phyloP scores from a whole-genome alignment of 2,329 filamentous ascomycete genomes.

The Colletotrichum sp. region DNA sequence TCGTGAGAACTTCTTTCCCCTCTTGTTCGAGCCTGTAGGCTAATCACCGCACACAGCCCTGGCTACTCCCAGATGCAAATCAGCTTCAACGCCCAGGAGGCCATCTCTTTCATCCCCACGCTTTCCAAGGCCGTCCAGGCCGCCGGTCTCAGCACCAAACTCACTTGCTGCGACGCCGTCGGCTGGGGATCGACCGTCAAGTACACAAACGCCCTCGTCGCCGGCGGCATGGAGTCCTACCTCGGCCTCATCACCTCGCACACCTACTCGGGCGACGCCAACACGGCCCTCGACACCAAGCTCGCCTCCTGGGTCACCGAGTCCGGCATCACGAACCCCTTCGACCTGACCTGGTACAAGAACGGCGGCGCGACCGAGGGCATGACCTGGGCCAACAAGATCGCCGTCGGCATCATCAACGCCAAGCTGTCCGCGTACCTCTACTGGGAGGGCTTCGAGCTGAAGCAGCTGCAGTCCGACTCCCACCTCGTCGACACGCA shows the following conservation, averaged over 20 bases:
- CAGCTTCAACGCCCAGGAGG: slow-evolving; percentile 30
- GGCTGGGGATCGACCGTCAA: slow-evolving; percentile 41
- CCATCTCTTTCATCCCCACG: slow-evolving; percentile 19
- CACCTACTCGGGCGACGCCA: slow-evolving; percentile 45
- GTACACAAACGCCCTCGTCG: slow-evolving; percentile 40
- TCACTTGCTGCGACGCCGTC: slow-evolving; percentile 42
- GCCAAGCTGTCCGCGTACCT: slow-evolving; percentile 56
- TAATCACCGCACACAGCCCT: slow-evolving; percentile 23
- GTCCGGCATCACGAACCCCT: slow-evolving; percentile 48
- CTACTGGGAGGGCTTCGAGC: slow-evolving; percentile 56
- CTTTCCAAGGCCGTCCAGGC: slow-evolving; percentile 1
- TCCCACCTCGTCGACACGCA: slow-evolving; percentile 31
- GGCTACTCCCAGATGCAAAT: slow-evolving; percentile 42
- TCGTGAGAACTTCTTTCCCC: neutral
- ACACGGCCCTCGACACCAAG: slow-evolving; percentile 42
- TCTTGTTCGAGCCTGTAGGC: fast-evolving
- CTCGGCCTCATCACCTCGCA: slow-evolving; percentile 42
- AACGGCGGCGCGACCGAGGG: slow-evolving; percentile 54
- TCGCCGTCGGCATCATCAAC: slow-evolving; percentile 53
- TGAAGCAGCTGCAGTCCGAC: slow-evolving; percentile 30
- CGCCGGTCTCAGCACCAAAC: slow-evolving; percentile 10
- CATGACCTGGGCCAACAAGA: slow-evolving; percentile 59
- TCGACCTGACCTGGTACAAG: slow-evolving; percentile 50
- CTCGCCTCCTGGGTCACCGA: slow-evolving; percentile 58
- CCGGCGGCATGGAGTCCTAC: slow-evolving; percentile 32